Evolutionary conservation across 495 filamentous ascomycete species (phyloP), one percentile per base, ranked within the genome.

Genomic region (Astrothelium macrocarpum): DNA sequence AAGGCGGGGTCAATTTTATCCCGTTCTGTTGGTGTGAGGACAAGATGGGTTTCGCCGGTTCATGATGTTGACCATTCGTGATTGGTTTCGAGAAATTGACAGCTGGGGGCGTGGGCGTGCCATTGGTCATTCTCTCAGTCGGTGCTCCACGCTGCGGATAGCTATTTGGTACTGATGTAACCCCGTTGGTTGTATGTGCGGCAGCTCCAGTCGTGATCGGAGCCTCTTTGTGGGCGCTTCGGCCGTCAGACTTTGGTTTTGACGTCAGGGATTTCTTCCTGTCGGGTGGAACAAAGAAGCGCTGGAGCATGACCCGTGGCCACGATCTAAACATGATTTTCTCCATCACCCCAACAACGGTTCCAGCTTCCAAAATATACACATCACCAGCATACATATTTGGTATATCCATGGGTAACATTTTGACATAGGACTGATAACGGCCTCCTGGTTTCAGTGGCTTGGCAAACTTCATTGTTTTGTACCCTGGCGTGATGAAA

Each of bases 401-500:
- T 18, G 59, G 59, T 43, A 3, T 29, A 59, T 59, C 56, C 14
- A 28, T 46, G 5, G 34, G 36, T 5, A 68, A 63, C 65, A 66
- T 66, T 9, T 53, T 64, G n/a, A 63, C 58, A 32, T 63, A 64
- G 3, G 39, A 42, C 25, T 26, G 25, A 45, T 66, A 65, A 11
- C 32, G 62, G 20, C 34, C 49, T 12, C 42, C 64, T 9, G 32
- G 28, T 32, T n/a, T 10, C 7, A 65, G 32, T 23, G 14, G 25
- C 16, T 29, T 31, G 3, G 36, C 28, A 26, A 75, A 62, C 1
- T 75, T 70, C 43, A 74, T 67, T 0, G 61, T 62, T 0, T 61
- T 29, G 68, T 73, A 79, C 0, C 78, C 77, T 1, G 73, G 74
- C 0, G 75, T 78, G 16, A 78, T 65, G 58, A 63, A 79, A 65